phyloP scores from a whole-genome alignment of 345 rosid species.

The Diplotaxis tenuifolia region DNA sequence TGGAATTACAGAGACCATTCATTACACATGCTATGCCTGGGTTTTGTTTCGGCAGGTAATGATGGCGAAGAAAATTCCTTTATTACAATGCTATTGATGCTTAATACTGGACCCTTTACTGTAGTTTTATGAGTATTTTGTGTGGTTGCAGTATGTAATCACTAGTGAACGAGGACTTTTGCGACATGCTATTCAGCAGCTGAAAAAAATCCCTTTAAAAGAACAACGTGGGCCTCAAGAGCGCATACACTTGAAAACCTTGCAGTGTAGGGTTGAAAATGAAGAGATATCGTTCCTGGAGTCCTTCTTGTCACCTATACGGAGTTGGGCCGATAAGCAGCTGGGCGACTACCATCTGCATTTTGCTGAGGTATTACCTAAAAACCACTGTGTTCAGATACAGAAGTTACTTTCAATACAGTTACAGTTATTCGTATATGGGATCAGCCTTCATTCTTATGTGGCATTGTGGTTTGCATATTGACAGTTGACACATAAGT shows the following conservation, averaged over 20 bases:
- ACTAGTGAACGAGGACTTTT: constrained; percentile 76
- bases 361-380: constrained; percentile 77
- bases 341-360: constrained; percentile 86
- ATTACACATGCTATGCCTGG: constrained; percentile 89
- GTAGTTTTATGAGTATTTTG: constrained; percentile 29
- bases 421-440: constrained; percentile 6
- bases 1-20: constrained; percentile 94
- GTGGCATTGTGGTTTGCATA: constrained; percentile 11
- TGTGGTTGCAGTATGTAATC: constrained; percentile 69
- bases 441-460: constrained; percentile 5
- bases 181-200: constrained; percentile 82
- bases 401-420: background rate
- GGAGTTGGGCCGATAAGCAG: constrained; percentile 86
- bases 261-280: constrained; percentile 61
- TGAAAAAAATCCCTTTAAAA: constrained; percentile 79
- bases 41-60: constrained; percentile 92
- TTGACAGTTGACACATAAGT: background rate
- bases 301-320: constrained; percentile 82
- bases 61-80: constrained; percentile 4
- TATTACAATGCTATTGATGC: constrained; percentile 8
- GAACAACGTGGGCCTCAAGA: constrained; percentile 97
- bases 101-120: constrained; percentile 4
- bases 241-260: constrained; percentile 83
- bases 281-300: constrained; percentile 71
- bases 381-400: background rate